Conservation (phyloP, 148 eudicot species). For the Pharnaceum exiguum region DNA sequence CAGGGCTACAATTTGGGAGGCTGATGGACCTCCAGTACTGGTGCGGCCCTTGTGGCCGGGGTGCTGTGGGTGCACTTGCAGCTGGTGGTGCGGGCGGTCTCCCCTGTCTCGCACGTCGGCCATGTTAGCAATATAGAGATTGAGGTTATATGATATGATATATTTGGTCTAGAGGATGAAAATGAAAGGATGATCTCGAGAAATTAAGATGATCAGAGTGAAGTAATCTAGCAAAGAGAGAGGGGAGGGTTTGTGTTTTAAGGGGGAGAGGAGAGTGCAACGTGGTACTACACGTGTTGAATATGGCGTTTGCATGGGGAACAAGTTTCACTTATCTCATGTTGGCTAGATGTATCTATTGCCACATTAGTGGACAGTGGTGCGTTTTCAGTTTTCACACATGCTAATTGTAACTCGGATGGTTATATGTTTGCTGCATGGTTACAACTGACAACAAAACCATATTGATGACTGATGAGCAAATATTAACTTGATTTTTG, state of each 20-base stretch:
- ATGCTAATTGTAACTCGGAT: no score
- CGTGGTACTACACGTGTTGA: slow-evolving; percentile 41
- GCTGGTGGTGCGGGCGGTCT: slow-evolving; percentile 40
- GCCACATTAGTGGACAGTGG: slow-evolving; percentile 14
- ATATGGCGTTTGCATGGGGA: slow-evolving; percentile 44
- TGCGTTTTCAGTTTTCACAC: not conserved
- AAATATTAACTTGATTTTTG: no score
- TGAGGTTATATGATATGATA: not conserved
- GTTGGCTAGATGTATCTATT: not conserved
- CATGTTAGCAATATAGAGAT: not conserved
- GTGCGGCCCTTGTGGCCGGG: slow-evolving; percentile 2
- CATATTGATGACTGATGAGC: no score
- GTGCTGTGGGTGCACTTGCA: slow-evolving; percentile 54
- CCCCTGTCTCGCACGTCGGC: slow-evolving; percentile 29
- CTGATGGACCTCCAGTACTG: slow-evolving; percentile 40
- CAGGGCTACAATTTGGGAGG: slow-evolving; percentile 54
- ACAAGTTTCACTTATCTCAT: slow-evolving; percentile 41
- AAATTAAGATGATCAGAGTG: no score
- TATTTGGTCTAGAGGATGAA: not conserved
- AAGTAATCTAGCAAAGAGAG: not conserved
- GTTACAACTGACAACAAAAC: no score
- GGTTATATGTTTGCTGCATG: no score
- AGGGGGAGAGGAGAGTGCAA: slow-evolving; percentile 19
- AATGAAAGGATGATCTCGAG: no score
- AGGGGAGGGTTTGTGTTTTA: slow-evolving; percentile 1